phyloP scores from a whole-genome alignment of 331 rosid genomes.

The Prunus yedoensis region DNA sequence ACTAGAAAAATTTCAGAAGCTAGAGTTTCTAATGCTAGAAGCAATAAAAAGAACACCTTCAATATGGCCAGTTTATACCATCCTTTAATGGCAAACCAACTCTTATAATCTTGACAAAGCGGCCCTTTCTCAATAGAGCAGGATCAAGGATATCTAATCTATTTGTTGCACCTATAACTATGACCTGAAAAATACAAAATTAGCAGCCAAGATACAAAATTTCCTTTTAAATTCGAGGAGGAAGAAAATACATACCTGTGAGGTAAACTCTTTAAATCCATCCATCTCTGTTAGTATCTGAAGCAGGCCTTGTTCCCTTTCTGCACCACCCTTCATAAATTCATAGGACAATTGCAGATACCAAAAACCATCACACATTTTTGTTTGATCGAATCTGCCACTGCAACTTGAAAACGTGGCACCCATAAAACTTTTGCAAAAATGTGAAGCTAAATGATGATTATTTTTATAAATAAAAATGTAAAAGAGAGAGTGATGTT shows the following conservation, averaged over 20 bases:
- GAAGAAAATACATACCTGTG: constrained; percentile 54
- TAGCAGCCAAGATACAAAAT: constrained; percentile 16
- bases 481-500: too few relatives aligned
- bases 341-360: constrained; percentile 19
- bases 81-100: constrained; percentile 97
- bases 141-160: constrained; percentile 98
- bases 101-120: constrained; percentile 96
- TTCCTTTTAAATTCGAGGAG: constrained; percentile 1
- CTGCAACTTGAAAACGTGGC: background rate
- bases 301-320: constrained; percentile 94
- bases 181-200: constrained; percentile 56
- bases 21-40: constrained; percentile 7
- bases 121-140: constrained; percentile 95
- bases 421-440: background rate
- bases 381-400: background rate
- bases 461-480: background rate
- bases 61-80: constrained; percentile 92
- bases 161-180: constrained; percentile 97
- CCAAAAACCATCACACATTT: background rate
- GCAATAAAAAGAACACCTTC: constrained; percentile 47
- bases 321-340: constrained; percentile 82
- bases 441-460: background rate
- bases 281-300: constrained; percentile 97
- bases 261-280: constrained; percentile 93
- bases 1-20: constrained; percentile 18